Base-by-base conservation (phyloP, 1,284 basidiomycete species). In the Ganoderma lingzhi region DNA sequence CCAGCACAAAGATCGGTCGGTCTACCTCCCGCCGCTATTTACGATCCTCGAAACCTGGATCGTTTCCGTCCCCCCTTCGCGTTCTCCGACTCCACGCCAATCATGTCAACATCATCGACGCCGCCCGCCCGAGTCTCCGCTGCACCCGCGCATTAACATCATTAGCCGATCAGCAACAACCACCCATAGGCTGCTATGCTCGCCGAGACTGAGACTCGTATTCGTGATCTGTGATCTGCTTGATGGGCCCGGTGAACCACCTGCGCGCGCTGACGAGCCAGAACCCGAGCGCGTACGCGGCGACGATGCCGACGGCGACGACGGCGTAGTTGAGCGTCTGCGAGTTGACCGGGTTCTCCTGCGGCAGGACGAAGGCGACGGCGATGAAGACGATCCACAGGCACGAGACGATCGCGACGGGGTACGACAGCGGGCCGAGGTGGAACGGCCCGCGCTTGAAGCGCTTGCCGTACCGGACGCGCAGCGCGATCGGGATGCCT, bases 391-490 rank as follows among this genome's bases (percentile, higher is more conserved):
- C 76, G 56, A 90, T 89, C 90, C 90, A 92, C 19, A 80, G 39
- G 30, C 90, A 85, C 1, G 89, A 86, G 12, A 75, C 76, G 42
- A 86, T 76, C 0, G 89, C 86, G n/a, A 91, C 78, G 3, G 87
- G 87, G 69, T 85, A 87, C 0, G 89, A 91, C 74, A 89, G 86
- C 15, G 66, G 69, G 6, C 90, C 90, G 56, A 93, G 86, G 74
- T 92, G 87, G 84, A 93, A 94, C 0, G 92, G 92, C 6, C 93
- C 92, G 28, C 86, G 85, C 9, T 85, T 81, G 79, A 93, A 94
- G 6, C 84, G 78, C 14, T 85, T 78, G 15, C 84, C 82, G 75
- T 92, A 88, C 28, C 91, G 77, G 30, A 93, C 84, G 2, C 91
- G 87, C 6, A 93, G 83, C 0, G 86, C 85, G 72, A 93, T 91